phyloP scores from a whole-genome alignment of 2,329 filamentous ascomycete genomes.

The Penicillium concentricum region DNA sequence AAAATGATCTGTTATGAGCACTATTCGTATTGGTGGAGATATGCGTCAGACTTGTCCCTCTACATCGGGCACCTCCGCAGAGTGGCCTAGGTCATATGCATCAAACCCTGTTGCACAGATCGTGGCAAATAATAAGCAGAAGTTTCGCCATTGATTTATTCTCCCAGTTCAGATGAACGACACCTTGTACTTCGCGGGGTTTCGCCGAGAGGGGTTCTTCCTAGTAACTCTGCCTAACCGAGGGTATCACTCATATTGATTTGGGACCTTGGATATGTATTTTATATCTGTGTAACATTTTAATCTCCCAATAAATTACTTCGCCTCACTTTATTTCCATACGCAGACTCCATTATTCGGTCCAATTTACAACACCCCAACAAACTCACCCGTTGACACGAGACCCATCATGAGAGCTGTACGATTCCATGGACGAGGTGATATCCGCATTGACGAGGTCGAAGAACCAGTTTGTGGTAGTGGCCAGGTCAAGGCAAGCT shows the following conservation, averaged over 20 bases:
- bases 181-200: neutral
- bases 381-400: neutral
- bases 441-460: conserved; percentile 38
- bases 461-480: conserved; percentile 42
- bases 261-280: neutral
- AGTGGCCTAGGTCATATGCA: neutral
- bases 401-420: conserved; percentile 33
- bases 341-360: neutral
- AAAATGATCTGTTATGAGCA: neutral
- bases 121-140: neutral
- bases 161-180: neutral
- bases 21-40: neutral
- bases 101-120: neutral
- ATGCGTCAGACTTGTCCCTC: neutral
- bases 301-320: neutral
- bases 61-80: neutral
- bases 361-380: neutral
- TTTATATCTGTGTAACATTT: neutral
- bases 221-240: neutral
- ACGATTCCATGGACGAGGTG: conserved; percentile 36
- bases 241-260: neutral
- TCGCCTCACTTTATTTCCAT: neutral
- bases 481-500: conserved; percentile 49
- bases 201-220: neutral
- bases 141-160: neutral